Evolutionary conservation across 306 rosid genomes (phyloP), one percentile per base, ranked within the genome.

Genomic region (Quercus parvula): DNA sequence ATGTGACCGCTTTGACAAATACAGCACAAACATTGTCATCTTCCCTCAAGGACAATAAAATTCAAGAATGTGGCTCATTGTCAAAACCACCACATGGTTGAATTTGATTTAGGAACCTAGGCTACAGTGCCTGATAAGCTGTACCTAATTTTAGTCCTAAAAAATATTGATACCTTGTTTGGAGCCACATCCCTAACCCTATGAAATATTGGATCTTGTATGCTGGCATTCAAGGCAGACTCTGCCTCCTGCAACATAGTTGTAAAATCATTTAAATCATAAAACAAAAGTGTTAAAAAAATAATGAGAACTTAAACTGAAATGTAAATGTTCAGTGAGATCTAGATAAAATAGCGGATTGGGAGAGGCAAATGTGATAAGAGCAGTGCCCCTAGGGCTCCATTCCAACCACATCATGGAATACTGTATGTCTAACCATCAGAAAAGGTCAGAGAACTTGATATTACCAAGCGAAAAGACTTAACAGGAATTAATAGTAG

Each of bases 121-220:
- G 46, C 46, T 41, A 41, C 2, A 2, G 11, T 41, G 46, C 46
- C 46, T 41, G 8, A 41, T 11, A 41, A 41, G 46, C 46, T 41
- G 46, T 41, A 41, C 46, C 46, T 8, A 41, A 8, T 41, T 41
- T 8, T 41, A 38, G 46, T 8, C 46, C 46, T 41, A 41, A 41
- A n/a, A 49, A 18, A 74, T 5, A 18, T 56, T 52, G 69, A 75
- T 77, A 92, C 99, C 99, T 95, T 95, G 89, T 92, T 92, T 58
- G 98, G 99, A 85, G 98, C 98, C 68, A 92, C 98, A 79, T 91
- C 97, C 86, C 99, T 90, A 77, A 95, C 99, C 86, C 90, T 84
- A 56, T 90, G 94, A 84, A 95, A 95, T 76, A 24, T 75, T 24
- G 96, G 74, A 69, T 92, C 92, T 68, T 85, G 80, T 76, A 95